Evolutionary conservation across 306 rosid genomes (phyloP).

Genomic region (Mimosa bimucronata): DNA sequence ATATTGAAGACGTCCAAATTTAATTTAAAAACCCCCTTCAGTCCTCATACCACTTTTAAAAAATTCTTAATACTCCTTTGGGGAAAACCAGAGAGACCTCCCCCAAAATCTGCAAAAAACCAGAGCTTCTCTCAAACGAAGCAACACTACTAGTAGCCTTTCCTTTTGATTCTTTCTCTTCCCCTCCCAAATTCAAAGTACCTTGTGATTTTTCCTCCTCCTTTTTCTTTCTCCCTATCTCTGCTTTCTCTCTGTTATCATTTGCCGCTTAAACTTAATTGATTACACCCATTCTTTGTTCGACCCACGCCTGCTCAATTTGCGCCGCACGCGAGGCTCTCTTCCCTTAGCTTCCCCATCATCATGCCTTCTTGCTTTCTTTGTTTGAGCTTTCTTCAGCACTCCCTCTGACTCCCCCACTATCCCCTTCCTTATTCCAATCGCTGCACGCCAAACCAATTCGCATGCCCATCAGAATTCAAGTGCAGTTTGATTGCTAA

Average conservation of each 20-base stretch:
- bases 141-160: constrained; percentile 4
- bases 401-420: constrained; percentile 31
- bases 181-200: not conserved
- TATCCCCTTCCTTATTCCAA: too few species aligned
- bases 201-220: not conserved
- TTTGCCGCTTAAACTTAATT: constrained; percentile 38
- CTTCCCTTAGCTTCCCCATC: constrained; percentile 5
- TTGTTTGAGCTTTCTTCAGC: constrained; percentile 11
- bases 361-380: constrained; percentile 25
- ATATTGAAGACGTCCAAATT: constrained; percentile 43
- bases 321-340: constrained; percentile 22
- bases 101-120: constrained; percentile 35
- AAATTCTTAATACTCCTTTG: constrained; percentile 34
- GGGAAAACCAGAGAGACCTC: constrained; percentile 28
- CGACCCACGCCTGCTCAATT: constrained; percentile 20
- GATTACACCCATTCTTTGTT: constrained; percentile 30
- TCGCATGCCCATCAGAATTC: constrained; percentile 29
- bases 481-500: constrained; percentile 14
- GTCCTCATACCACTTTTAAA: constrained; percentile 34
- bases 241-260: constrained; percentile 30
- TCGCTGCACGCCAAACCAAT: too few species aligned
- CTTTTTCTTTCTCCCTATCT: constrained; percentile 5
- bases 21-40: constrained; percentile 32
- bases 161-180: constrained; percentile 30
- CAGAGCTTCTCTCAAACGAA: constrained; percentile 31